Evolutionary conservation across 768 basidiomycete species (phyloP).

Genomic region (Serendipita sp.): DNA sequence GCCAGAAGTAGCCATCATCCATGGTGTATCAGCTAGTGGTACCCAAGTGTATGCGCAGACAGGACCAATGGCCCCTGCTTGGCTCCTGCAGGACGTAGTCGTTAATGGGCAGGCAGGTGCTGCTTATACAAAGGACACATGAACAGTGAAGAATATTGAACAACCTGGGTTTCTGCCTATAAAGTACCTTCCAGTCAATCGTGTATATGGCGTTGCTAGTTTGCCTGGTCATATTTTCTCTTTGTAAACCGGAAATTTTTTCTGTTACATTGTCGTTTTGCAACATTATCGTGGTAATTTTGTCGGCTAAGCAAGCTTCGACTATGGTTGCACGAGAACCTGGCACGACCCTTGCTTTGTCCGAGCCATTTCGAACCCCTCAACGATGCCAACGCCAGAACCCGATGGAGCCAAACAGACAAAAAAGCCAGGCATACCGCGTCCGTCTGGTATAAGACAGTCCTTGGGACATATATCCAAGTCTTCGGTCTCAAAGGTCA

Average conservation of each 20-base stretch:
- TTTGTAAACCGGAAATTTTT: no score
- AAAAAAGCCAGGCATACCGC: conserved; percentile 1
- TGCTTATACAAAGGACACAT: not conserved
- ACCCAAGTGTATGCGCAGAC: conserved; percentile 2
- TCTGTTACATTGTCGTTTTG: not conserved
- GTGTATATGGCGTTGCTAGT: no score
- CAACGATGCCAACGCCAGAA: not conserved
- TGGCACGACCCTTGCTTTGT: no score
- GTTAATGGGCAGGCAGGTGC: not conserved
- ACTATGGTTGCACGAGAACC: no score
- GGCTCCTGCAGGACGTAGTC: not conserved
- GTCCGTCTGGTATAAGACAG: not conserved
- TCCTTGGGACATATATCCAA: not conserved
- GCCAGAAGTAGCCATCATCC: not conserved
- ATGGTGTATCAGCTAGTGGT: not conserved
- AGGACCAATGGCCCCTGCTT: conserved; percentile 3
- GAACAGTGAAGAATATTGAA: no score
- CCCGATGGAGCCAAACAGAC: not conserved
- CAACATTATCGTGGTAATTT: not conserved
- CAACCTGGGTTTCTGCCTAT: no score
- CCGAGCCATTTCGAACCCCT: not conserved
- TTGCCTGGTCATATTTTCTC: no score
- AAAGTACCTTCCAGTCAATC: no score
- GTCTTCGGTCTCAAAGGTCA: conserved; percentile 1
- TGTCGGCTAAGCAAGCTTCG: not conserved